Conservation (phyloP, 345 rosid genomes). For the Pelargonium nanum region DNA sequence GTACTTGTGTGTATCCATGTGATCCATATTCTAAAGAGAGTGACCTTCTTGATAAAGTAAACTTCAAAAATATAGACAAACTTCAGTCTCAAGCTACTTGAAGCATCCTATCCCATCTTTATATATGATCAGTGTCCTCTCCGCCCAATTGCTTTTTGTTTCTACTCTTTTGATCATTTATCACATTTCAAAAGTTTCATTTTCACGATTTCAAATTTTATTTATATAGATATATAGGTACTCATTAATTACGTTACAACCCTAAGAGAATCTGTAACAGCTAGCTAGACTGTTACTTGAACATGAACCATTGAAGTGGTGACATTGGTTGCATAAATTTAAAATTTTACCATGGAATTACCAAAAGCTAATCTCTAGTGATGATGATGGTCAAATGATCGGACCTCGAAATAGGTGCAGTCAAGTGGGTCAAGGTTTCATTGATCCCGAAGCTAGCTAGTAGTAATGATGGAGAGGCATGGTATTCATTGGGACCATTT, state of each 20-base stretch:
- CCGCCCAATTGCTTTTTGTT: not conserved
- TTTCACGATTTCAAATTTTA: not conserved
- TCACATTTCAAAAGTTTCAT: not conserved
- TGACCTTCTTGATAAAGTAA: not conserved
- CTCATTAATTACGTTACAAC: not conserved
- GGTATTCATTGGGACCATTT: not conserved
- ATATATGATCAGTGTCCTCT: not conserved
- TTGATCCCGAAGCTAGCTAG: not conserved
- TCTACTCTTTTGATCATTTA: not conserved
- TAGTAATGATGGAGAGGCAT: not conserved
- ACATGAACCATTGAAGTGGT: too few relatives aligned
- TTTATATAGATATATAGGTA: not conserved
- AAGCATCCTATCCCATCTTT: not conserved
- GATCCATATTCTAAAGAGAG: not conserved
- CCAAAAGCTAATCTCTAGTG: too few relatives aligned
- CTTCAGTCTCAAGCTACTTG: slow-evolving; percentile 2
- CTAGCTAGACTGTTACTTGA: not conserved
- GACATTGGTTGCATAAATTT: not conserved
- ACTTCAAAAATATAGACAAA: not conserved
- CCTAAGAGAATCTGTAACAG: not conserved
- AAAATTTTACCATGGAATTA: too few relatives aligned
- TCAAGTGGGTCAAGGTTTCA: slow-evolving; percentile 16
- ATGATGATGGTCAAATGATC: slow-evolving; percentile 17
- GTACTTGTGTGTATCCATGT: too few relatives aligned
- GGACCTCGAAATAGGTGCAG: slow-evolving; percentile 20